Evolutionary conservation across 208 protist species (phyloP), one percentile per base, ranked within the genome.

Genomic region (Trypanosoma caninum): DNA sequence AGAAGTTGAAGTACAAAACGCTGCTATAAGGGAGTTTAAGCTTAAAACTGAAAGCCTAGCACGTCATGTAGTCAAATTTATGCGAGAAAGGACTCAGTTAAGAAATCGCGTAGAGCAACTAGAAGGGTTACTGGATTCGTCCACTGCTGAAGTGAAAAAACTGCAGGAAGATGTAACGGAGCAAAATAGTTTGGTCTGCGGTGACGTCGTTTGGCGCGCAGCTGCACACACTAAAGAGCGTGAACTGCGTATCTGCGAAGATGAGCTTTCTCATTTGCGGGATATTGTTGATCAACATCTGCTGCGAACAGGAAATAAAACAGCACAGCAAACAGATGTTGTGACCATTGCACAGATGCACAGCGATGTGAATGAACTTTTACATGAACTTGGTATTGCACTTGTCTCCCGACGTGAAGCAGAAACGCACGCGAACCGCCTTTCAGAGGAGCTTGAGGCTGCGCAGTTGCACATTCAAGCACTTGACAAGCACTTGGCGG

Each of bases 11-110:
- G 54, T 33, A 57, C n/a, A 90, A 82, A 71, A 76, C 78, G 22
- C 74, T 78, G 56, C 59, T 61, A 0, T 72, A 16, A 6, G 40
- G 0, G 81, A 87, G 35, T 64, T 80, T 25, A 76, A 80, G 58
- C 44, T 68, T 5, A 94, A 94, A 72, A 77, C 82, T 20, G 84
- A 94, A 55, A 74, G 72, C 3, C 82, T 94, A 9, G 87, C 87
- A 14, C 78, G 83, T 13, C 84, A 94, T 63, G 72, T 94, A 22
- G 87, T 88, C 9, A 82, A 80, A 63, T 75, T 79, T 18, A 81
- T 94, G 53, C 56, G 71, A 23, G 87, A 94, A n/a, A 76, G 80
- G 20, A 79, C 72, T 41, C 44, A 80, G 63, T 67, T 94, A 2
- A 74, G 84, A 65, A 50, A 65, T 10, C 82, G 73, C 62, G 72